Percentiles rank a stretch among this genome's conserved stretches.
Evolutionary conservation across 2,329 filamentous ascomycete species (phyloP).

Genomic region (Alternaria conjuncta): DNA sequence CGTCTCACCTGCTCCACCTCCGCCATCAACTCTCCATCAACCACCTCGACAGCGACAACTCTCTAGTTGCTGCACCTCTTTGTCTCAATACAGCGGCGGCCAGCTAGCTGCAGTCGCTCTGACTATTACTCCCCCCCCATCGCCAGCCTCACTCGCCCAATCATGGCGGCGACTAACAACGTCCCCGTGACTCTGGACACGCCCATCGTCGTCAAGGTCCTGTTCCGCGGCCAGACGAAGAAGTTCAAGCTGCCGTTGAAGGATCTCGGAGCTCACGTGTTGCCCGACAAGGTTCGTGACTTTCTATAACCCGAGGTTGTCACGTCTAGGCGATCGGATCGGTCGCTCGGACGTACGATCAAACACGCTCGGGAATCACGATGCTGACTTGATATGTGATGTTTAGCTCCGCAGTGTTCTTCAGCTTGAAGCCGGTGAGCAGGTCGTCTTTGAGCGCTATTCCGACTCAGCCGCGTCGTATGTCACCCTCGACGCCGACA

Average conservation of each 20-base stretch:
- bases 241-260: constrained; percentile 89
- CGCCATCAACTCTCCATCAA: constrained; percentile 13
- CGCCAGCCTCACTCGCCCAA: constrained; percentile 38
- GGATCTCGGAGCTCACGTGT: constrained; percentile 75
- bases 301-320: not conserved
- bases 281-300: constrained; percentile 82
- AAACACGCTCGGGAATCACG: not conserved
- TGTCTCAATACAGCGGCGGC: constrained; percentile 5
- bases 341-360: not conserved
- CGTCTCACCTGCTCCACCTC: constrained; percentile 24
- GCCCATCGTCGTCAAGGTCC: constrained; percentile 84
- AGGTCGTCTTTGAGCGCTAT: constrained; percentile 83
- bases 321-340: not conserved
- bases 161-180: constrained; percentile 49
- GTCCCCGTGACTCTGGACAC: constrained; percentile 68
- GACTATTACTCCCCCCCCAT: constrained; percentile 27
- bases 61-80: constrained; percentile 5
- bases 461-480: constrained; percentile 89
- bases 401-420: constrained; percentile 67
- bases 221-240: constrained; percentile 74
- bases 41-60: constrained; percentile 5
- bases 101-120: constrained; percentile 12
- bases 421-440: constrained; percentile 65
- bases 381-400: constrained; percentile 22
- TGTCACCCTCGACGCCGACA: constrained; percentile 77